Conservation (phyloP, 2,329 filamentous ascomycete species). For the Penicillium sp. region DNA sequence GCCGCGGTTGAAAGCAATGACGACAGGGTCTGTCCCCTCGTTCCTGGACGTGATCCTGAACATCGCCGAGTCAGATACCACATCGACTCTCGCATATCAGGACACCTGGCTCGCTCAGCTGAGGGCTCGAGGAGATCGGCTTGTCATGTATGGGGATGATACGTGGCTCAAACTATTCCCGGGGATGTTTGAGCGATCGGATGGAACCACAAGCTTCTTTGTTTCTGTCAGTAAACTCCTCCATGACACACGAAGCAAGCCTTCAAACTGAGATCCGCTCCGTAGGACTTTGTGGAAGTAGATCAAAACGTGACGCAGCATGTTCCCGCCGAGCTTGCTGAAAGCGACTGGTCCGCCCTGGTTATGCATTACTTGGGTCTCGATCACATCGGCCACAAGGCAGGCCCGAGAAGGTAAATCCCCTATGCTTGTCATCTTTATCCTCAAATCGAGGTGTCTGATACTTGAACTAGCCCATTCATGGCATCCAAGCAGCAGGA, state of each 20-base stretch:
- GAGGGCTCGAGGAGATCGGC: slow-evolving; percentile 70
- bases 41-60: slow-evolving; percentile 97
- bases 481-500: slow-evolving; percentile 93
- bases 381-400: slow-evolving; percentile 97
- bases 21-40: slow-evolving; percentile 95
- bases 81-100: slow-evolving; percentile 80
- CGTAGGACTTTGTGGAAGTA: slow-evolving; percentile 92
- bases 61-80: slow-evolving; percentile 89
- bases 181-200: slow-evolving; percentile 76
- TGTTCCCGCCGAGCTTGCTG: slow-evolving; percentile 70
- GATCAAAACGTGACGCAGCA: slow-evolving; percentile 97
- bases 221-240: slow-evolving; percentile 71
- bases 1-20: slow-evolving; percentile 95
- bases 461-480: slow-evolving; percentile 60
- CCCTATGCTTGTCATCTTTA: background rate
- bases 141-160: slow-evolving; percentile 96
- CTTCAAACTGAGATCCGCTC: background rate
- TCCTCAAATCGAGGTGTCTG: slow-evolving; percentile 9
- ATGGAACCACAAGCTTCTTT: slow-evolving; percentile 97
- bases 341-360: slow-evolving; percentile 86
- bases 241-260: background rate
- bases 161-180: slow-evolving; percentile 98
- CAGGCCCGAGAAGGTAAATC: slow-evolving; percentile 73
- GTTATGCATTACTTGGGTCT: slow-evolving; percentile 93
- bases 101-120: slow-evolving; percentile 97